These are phyloP conservation scores for Ustilago tritici DNA, from an alignment of 1,284 basidiomycete genomes.

Conservation along the genomic window DNA sequence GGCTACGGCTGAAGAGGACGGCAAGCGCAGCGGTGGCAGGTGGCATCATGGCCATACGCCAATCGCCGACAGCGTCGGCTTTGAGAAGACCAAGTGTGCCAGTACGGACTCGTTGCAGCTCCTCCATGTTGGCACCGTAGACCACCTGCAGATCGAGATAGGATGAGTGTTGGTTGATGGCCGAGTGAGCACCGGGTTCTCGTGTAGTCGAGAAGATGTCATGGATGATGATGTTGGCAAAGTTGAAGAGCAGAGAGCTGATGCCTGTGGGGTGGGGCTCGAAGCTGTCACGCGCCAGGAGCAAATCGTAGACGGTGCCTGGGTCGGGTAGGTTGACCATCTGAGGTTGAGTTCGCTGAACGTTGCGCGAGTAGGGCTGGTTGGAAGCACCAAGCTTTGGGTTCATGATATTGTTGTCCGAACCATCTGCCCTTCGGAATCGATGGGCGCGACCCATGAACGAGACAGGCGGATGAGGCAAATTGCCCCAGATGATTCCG, in stretches of 20 bases:
- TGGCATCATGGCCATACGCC: conserved; percentile 76
- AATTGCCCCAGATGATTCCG: conserved; percentile 71
- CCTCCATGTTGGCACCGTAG: conserved; percentile 71
- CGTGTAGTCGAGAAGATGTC: conserved; percentile 61
- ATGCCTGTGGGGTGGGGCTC: conserved; percentile 57
- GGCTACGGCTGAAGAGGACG: conserved; percentile 76
- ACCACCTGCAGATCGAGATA: conserved; percentile 83
- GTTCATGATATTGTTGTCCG: conserved; percentile 77
- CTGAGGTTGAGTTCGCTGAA: conserved; percentile 34
- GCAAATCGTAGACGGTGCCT: conserved; percentile 49
- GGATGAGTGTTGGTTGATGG: conserved; percentile 77
- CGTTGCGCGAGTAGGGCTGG: conserved; percentile 51
- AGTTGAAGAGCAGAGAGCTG: conserved; percentile 58
- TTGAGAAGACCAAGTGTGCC: conserved; percentile 44
- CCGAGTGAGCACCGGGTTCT: conserved; percentile 22
- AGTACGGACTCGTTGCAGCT: conserved; percentile 31
- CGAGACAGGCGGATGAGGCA: conserved; percentile 79
- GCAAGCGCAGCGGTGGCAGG: conserved; percentile 78
- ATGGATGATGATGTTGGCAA: conserved; percentile 65
- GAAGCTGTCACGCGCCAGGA: conserved; percentile 41
- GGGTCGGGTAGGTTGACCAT: conserved; percentile 45
- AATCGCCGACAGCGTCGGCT: conserved; percentile 47
- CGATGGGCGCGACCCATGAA: conserved; percentile 73
- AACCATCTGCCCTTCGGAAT: conserved; percentile 67
- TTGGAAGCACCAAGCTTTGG: conserved; percentile 76